Conservation (phyloP, 192 early-diverging fungal species). For the Gamsiella multidivaricata region DNA sequence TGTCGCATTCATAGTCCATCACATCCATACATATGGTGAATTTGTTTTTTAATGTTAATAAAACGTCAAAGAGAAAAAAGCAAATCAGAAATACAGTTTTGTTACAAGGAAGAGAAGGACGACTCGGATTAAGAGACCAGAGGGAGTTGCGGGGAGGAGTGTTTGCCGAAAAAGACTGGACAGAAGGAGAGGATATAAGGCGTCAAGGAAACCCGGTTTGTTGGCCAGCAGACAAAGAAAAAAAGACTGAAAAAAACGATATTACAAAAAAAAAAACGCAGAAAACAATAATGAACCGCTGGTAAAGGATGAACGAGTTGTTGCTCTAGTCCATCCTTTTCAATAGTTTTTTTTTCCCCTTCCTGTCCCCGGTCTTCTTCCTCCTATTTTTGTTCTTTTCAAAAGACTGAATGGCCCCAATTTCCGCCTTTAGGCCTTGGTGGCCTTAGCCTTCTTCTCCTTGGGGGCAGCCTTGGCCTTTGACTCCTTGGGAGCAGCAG, state of each 20-base stretch:
- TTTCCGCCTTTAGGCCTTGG: conserved; percentile 54
- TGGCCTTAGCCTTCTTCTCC: conserved; percentile 52
- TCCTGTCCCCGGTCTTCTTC: background rate
- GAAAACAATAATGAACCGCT: conserved; percentile 16
- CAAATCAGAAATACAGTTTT: conserved; percentile 48
- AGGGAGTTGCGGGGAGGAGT: no score
- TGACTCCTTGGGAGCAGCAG: conserved; percentile 56
- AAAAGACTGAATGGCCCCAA: background rate
- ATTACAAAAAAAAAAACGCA: conserved; percentile 19
- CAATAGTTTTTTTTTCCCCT: background rate
- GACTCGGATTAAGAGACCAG: conserved; percentile 4
- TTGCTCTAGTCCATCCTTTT: background rate
- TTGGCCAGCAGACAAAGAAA: conserved; percentile 12
- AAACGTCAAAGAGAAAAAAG: conserved; percentile 29
- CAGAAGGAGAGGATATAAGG: conserved; percentile 28
- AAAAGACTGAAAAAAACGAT: background rate
- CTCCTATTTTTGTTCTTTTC: background rate
- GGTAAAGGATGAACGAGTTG: background rate
- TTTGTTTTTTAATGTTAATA: conserved; percentile 19
- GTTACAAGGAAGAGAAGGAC: conserved; percentile 37
- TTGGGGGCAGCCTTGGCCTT: conserved; percentile 54
- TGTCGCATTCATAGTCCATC: no score
- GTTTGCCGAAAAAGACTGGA: conserved; percentile 5
- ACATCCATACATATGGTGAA: background rate
- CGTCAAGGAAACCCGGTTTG: conserved; percentile 6